Evolutionary conservation across 116 monocot species (phyloP), one percentile per base, ranked within the genome.

Genomic region (Dioscorea cayenensis): DNA sequence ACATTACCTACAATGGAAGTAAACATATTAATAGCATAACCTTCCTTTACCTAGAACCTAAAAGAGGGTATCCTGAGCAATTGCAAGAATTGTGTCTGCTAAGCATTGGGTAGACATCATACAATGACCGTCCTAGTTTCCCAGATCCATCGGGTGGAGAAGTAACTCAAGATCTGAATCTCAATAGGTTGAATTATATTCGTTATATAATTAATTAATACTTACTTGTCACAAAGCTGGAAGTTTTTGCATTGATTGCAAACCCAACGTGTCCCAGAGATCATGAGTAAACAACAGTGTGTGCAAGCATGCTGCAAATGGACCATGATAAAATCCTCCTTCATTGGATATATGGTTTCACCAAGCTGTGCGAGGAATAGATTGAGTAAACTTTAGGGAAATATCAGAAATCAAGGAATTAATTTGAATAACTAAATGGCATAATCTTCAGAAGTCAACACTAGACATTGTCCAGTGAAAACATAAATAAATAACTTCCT

Each of bases 251-350:
- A 95, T 32, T 82, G 83, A 60, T 79, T 85, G 73, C 95, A 95
- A 68, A 88, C 85, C 95, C 95, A 95, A 55, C 87, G 84, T 69
- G 70, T 80, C 66, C 95, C 95, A 72, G 85, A 87, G 21, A 87
- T 85, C 95, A 95, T 95, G 22, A 90, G 85, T 12, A 81, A 3
- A 74, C 95, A 90, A 64, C 95, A 95, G 66, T 92, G 90, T 67
- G 75, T 81, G 80, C 95, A 95, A 28, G 87, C 69, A 78, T 92
- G 84, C 73, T 95, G 95, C 76, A 95, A 74, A 78, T 95, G 92
- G 23, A 95, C 95, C 92, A 95, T 92, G 37, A 95, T 95, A 78
- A 95, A 92, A 71, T 92, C 92, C 80, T 95, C 92, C 75, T 90
- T 95, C 87, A 92, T 95, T 0, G 90, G 89, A 63, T 36, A 82